These are phyloP conservation scores for Pterulicium gracile DNA, from an alignment of 1,284 basidiomycete genomes.

Conservation along the genomic window DNA sequence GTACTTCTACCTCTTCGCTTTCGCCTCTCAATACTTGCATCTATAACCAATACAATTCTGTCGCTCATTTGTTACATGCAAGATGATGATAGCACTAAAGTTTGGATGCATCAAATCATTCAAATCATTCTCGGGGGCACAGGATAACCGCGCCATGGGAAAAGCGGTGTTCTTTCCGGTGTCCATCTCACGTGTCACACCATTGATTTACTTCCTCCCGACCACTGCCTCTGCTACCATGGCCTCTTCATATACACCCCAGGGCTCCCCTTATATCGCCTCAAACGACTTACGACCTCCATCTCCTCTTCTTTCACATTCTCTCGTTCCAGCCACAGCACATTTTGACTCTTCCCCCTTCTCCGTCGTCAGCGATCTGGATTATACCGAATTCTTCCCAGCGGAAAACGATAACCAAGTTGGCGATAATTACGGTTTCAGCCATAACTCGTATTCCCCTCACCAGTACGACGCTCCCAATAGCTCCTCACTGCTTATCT, in stretches of 20 bases:
- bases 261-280: neutral
- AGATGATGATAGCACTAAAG: no score
- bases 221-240: neutral
- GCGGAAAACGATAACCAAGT: slow-evolving; percentile 36
- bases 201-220: neutral
- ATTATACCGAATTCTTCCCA: slow-evolving; percentile 1
- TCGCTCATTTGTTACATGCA: no score
- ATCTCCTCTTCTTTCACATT: neutral
- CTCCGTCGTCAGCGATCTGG: slow-evolving; percentile 1
- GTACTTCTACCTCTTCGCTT: no score
- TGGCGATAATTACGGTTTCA: no score
- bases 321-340: neutral
- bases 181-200: neutral
- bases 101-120: no score
- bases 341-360: neutral
- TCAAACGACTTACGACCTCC: neutral
- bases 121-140: no score
- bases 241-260: neutral
- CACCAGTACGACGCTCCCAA: neutral
- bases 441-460: no score
- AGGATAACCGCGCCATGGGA: neutral
- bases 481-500: slow-evolving; percentile 36
- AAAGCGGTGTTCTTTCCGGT: neutral
- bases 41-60: neutral
- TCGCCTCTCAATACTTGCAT: no score